Conservation (phyloP, 345 rosid genomes). For the Populus pruinosa region DNA sequence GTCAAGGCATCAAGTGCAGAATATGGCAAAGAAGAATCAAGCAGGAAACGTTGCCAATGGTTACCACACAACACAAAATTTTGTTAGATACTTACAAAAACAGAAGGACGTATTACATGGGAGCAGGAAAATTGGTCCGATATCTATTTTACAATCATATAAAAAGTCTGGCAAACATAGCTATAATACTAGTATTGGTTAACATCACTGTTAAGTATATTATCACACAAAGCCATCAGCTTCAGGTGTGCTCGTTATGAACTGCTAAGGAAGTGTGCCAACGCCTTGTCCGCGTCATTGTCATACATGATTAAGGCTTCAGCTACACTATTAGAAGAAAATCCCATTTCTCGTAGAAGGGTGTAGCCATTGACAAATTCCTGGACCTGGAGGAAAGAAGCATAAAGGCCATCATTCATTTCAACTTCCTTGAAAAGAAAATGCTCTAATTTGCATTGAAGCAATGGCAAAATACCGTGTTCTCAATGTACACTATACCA, state of each 20-base stretch:
- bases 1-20: too few species aligned
- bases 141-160: neutral
- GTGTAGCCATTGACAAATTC: constrained; percentile 61
- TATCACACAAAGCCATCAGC: neutral
- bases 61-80: neutral
- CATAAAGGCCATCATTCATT: neutral
- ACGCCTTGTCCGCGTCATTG: constrained; percentile 70
- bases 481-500: neutral
- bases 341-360: constrained; percentile 74
- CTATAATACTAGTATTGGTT: neutral
- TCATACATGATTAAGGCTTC: constrained; percentile 66
- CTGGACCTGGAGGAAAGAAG: constrained; percentile 44
- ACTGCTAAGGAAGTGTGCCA: constrained; percentile 42
- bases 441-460: neutral
- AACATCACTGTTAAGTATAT: neutral
- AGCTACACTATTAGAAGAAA: constrained; percentile 56
- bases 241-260: neutral
- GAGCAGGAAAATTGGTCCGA: neutral
- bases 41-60: too few species aligned
- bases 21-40: too few species aligned
- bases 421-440: neutral
- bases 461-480: neutral
- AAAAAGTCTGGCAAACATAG: neutral
- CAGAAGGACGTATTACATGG: neutral
- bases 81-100: neutral